phyloP scores from a whole-genome alignment of 768 basidiomycete species.

The Boletellus ananas region DNA sequence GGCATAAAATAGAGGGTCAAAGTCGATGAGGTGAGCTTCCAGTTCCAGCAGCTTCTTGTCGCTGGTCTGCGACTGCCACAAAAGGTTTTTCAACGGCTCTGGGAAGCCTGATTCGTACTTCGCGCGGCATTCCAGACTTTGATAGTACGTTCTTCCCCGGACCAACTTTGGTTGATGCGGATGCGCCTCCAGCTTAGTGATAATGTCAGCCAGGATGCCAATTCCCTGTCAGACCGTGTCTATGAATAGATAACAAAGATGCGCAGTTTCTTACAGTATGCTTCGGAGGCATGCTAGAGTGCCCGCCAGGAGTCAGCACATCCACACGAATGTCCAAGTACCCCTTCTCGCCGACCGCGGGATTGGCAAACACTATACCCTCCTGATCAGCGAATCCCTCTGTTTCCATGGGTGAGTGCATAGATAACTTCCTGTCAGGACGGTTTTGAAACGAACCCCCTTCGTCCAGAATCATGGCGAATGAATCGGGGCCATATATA shows the following conservation, averaged over 20 bases:
- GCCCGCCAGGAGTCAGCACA: constrained; percentile 48
- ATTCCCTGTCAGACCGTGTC: constrained; percentile 32
- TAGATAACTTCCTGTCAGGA: neutral
- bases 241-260: neutral
- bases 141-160: constrained; percentile 25
- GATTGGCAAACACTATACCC: constrained; percentile 32
- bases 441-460: constrained; percentile 34
- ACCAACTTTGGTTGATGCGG: constrained; percentile 35
- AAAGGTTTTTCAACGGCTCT: constrained; percentile 13
- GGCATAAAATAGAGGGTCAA: constrained; percentile 19
- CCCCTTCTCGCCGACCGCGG: constrained; percentile 40
- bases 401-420: constrained; percentile 8
- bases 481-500: constrained; percentile 45
- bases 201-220: constrained; percentile 47
- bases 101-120: constrained; percentile 38
- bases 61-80: constrained; percentile 20
- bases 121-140: constrained; percentile 39
- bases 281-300: constrained; percentile 48
- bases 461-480: constrained; percentile 59
- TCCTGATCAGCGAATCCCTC: constrained; percentile 27
- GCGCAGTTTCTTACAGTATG: constrained; percentile 41
- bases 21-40: constrained; percentile 14
- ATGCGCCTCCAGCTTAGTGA: constrained; percentile 45
- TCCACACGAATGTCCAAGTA: constrained; percentile 40
- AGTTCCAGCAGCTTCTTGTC: constrained; percentile 19